These are phyloP conservation scores for Tylopilus orsonianus DNA, from an alignment of 1,284 basidiomycete genomes.

Conservation along the genomic window DNA sequence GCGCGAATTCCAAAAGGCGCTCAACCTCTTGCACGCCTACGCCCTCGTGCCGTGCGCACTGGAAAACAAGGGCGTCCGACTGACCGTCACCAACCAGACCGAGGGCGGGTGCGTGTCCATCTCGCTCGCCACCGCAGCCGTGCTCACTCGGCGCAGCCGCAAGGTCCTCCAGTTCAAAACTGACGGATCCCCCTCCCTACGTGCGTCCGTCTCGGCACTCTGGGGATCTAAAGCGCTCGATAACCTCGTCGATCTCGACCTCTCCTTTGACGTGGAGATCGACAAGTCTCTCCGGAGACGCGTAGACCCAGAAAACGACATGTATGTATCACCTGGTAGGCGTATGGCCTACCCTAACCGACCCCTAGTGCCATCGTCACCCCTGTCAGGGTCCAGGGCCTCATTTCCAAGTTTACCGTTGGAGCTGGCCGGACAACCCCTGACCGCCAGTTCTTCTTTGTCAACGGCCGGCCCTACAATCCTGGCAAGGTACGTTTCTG, in stretches of 20 bases:
- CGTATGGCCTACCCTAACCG: background rate
- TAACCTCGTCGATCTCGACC: conserved; percentile 70
- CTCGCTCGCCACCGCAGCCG: background rate
- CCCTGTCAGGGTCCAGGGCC: conserved; percentile 63
- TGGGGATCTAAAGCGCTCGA: conserved; percentile 87
- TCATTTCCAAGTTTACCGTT: conserved; percentile 76
- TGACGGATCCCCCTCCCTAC: conserved; percentile 60
- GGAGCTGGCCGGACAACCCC: conserved; percentile 73
- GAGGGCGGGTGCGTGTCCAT: conserved; percentile 66
- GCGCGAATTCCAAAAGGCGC: conserved; percentile 86
- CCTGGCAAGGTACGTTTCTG: conserved; percentile 58
- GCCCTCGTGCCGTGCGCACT: conserved; percentile 78
- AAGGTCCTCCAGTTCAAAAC: conserved; percentile 76
- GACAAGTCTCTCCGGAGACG: conserved; percentile 48
- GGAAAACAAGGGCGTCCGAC: conserved; percentile 61
- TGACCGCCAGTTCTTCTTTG: conserved; percentile 92
- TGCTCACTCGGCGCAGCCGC: conserved; percentile 46
- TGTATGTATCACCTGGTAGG: conserved; percentile 14
- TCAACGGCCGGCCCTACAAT: conserved; percentile 91
- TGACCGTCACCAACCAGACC: conserved; percentile 74
- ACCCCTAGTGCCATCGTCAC: conserved; percentile 34
- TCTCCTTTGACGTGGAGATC: conserved; percentile 70
- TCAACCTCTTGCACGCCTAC: conserved; percentile 84
- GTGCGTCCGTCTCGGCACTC: conserved; percentile 70
- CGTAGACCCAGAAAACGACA: conserved; percentile 13